Evolutionary conservation across 352 stramenopile genomes (phyloP).

Genomic region (Globisporangium acanthophoron): DNA sequence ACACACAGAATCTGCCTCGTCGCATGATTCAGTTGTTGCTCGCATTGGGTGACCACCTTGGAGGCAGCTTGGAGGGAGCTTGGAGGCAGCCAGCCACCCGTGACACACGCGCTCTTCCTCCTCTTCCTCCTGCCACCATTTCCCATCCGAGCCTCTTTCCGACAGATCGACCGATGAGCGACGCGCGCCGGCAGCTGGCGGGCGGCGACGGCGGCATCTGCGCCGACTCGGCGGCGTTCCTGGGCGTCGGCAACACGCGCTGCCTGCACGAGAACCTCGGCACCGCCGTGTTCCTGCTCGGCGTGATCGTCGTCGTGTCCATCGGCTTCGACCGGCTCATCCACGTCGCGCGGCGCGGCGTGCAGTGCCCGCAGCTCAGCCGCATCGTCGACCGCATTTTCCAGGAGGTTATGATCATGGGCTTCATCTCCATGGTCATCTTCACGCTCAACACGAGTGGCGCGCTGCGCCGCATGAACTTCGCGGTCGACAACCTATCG

Average conservation of each 20-base stretch:
- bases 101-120: too few species aligned
- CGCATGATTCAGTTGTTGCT: too few species aligned
- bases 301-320: conserved; percentile 71
- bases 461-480: conserved; percentile 39
- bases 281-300: conserved; percentile 70
- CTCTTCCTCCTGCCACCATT: too few species aligned
- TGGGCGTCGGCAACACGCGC: conserved; percentile 76
- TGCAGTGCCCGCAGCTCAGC: conserved; percentile 73
- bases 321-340: conserved; percentile 58
- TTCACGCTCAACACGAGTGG: conserved; percentile 85
- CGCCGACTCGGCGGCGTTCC: conserved; percentile 51
- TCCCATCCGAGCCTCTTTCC: too few species aligned
- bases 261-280: conserved; percentile 70
- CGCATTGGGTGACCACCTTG: too few species aligned
- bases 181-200: not conserved
- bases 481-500: conserved; percentile 44
- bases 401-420: conserved; percentile 87
- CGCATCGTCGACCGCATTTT: conserved; percentile 85
- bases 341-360: conserved; percentile 35
- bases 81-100: too few species aligned
- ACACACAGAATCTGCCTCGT: too few species aligned
- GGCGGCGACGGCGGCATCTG: conserved; percentile 20
- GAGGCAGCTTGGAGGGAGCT: too few species aligned
- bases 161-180: not conserved
- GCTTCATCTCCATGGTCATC: conserved; percentile 86